A percentile compares a stretch with the other conserved stretches of the same genome.
These are phyloP conservation scores for Meyerozyma carpophila DNA, from an alignment of 1,139 yeast species.

Conservation along the genomic window DNA sequence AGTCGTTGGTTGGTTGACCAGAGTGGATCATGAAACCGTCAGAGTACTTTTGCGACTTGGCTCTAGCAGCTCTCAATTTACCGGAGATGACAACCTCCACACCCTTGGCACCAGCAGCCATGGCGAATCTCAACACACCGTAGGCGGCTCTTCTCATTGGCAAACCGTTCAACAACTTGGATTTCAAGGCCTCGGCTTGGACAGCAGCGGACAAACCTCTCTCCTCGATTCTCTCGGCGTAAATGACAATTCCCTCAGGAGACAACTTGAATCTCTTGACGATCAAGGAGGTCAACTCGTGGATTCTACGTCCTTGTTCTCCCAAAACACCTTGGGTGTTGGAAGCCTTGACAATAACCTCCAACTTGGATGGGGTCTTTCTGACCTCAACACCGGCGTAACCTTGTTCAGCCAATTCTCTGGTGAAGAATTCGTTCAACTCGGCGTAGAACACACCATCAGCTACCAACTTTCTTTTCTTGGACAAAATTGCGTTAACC, in stretches of 20 bases:
- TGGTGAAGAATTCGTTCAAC: slow-evolving; percentile 99
- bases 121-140: slow-evolving; percentile 99
- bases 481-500: slow-evolving; percentile 64
- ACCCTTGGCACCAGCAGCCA: slow-evolving; percentile 99
- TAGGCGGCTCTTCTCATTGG: slow-evolving; percentile 99
- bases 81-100: slow-evolving; percentile 99
- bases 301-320: slow-evolving; percentile 99
- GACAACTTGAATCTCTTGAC: slow-evolving; percentile 98
- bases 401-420: slow-evolving; percentile 99
- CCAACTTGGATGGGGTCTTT: slow-evolving; percentile 97
- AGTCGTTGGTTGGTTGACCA: slow-evolving; percentile 99
- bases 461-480: slow-evolving; percentile 91
- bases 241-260: slow-evolving; percentile 90
- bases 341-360: slow-evolving; percentile 97
- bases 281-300: slow-evolving; percentile 95
- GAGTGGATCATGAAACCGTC: slow-evolving; percentile 99
- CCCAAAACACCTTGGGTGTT: slow-evolving; percentile 99
- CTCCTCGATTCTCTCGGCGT: slow-evolving; percentile 99
- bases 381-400: slow-evolving; percentile 99
- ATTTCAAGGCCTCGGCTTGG: slow-evolving; percentile 98
- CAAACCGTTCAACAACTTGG: slow-evolving; percentile 97
- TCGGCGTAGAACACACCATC: slow-evolving; percentile 99
- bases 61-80: slow-evolving; percentile 99
- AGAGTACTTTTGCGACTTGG: slow-evolving; percentile 99
- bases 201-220: slow-evolving; percentile 99